Base-by-base conservation (phyloP, 2,329 filamentous ascomycete genomes). In the Diaporthe citriasiana region DNA sequence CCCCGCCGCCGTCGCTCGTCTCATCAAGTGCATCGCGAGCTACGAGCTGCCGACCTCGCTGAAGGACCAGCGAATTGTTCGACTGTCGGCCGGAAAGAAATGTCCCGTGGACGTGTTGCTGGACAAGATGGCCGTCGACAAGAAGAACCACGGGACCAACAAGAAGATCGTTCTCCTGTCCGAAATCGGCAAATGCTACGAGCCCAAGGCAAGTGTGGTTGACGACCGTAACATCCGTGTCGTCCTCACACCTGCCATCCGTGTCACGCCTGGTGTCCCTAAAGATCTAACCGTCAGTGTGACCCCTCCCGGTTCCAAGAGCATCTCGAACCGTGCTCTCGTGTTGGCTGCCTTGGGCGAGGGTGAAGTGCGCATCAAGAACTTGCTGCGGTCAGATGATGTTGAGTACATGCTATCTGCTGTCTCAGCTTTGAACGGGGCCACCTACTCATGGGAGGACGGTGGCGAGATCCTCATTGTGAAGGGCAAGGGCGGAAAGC, bases 361-460 rank as follows among this genome's bases (percentile, higher is more conserved):
- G 72, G 97, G 97, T 25, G 91, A 92, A 35, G 98, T 95, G 81
- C 93, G 93, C 51, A 93, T 99, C 82, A 95, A 91, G 83, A 98
- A 99, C 79, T 87, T 99, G 42, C 89, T 99, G 15, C 96, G 98
- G 83, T 98, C 97, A 0, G 97, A 98, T 79, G 97, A 99, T 81
- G 98, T 95, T 0, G 95, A 98, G 82, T 97, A 94, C 83, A 99
- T 99, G 97, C 87, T 99, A 57, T 95, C 95, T 73, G 96, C 97
- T n/a, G 92, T 99, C 73, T 89, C 90, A 35, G 92, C 93, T 79
- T 89, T 99, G 33, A 92, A 94, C 42, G 97, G 95, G 40, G 96
- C 95, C 25, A 93, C 93, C 0, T 98, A 97, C 84, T 90, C 92
- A 0, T 99, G 96, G 96, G 95, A 98, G 83, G 94, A 98, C 70